Base-by-base conservation (phyloP, 2,329 filamentous ascomycete species). In the Pyrenophora seminiperda region DNA sequence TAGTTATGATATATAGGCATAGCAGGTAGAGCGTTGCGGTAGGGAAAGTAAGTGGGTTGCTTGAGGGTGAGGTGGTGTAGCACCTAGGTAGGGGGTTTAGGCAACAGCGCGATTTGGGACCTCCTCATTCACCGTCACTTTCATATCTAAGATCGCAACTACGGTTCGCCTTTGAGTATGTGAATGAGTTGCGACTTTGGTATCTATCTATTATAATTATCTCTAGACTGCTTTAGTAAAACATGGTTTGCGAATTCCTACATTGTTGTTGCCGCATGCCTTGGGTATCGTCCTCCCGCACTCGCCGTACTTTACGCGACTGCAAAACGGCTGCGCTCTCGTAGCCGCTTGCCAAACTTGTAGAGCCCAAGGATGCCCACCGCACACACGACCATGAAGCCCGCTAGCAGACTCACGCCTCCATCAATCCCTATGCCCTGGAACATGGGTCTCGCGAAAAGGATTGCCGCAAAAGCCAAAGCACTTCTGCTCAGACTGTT, bases 401-500 rank as follows among this genome's bases (percentile, higher is more conserved):
- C 76, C 3, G 77, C 85, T 6, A 88, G 75, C 19, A 88, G 60
- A 56, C 77, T 83, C 0, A 79, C 79, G 11, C 84, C 85, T 36
- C 74, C 76, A 13, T 76, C 82, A 31, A 87, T 78, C 11, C 83
- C 83, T 3, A 87, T 68, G 54, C 82, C 81, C 14, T 71, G 62
- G 54, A 81, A 87, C 52, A 88, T 76, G 18, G 84, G 83, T 32
- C 79, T 75, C 0, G 82, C 78, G 54, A 85, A 85, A 18, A 86
- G 65, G 29, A 87, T 76, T 15, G 81, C 81, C 0, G 77, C 83
- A 47, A 80, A 83, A 3, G 84, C 85, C 11, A 87, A 73, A 2
- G 81, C 76, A 11, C 64, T 68, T 34, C 84, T 71, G 11, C 85
- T 66, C 3, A 88, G 77, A 0, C 83, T 65, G 37, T 86, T 86